Evolutionary conservation across 2,329 filamentous ascomycete genomes (phyloP), one percentile per base, ranked within the genome.

Genomic region (Cladorrhinum sp.): DNA sequence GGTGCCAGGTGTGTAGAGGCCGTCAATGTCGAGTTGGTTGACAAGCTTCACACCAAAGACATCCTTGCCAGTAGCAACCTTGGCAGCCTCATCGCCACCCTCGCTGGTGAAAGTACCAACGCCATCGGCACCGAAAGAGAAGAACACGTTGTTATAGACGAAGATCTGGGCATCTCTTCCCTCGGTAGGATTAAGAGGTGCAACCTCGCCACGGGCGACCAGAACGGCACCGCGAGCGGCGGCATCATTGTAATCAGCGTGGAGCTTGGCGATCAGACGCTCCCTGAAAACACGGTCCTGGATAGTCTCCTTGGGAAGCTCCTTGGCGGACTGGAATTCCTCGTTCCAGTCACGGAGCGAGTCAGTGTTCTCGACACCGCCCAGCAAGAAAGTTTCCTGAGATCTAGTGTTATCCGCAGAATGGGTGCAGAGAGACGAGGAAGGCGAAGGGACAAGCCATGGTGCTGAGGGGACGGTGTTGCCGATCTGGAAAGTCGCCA

Each of bases 61-160:
- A 71, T 99, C 95, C 79, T 99, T 99, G 65, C 93, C 94, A 4
- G 96, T 96, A 24, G 96, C 95, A 60, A 98, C 92, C 62, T 94
- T 87, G 14, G 95, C 95, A 66, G 95, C 95, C 77, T 99, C 95
- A 67, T 99, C 94, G 20, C 95, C 95, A 67, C 95, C 95, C 77
- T 99, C 95, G 2, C 90, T 93, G 10, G 92, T 93, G 75, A 99
- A 99, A 16, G 95, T 99, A 49, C 95, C 94, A 51, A 98, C 95
- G 57, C 95, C 96, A 74, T 99, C 95, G 50, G 95, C 94, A 64
- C 95, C 95, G 69, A 97, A 98, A 0, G 95, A 98, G 80, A 96
- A 99, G 80, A 99, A 99, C 67, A 99, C 92, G 77, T 99, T 99
- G 82, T 98, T 98, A 81, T 98, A 97, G 23, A 99, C 94, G 71